Conservation (phyloP, 2,329 filamentous ascomycete species). For the Diaporthe capsici region DNA sequence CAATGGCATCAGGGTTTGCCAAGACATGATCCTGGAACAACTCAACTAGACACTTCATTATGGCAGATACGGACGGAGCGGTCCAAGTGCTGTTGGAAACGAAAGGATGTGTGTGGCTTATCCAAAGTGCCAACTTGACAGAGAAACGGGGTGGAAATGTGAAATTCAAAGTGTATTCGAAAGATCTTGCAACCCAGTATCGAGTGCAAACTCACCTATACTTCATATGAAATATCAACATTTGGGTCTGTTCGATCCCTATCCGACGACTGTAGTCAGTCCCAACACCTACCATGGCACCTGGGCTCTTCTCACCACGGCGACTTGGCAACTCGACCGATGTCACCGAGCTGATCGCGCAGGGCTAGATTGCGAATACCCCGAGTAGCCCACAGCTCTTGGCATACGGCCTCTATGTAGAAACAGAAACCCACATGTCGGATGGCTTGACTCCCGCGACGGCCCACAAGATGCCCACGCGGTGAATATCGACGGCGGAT, state of each 20-base stretch:
- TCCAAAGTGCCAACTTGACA: too few relatives aligned
- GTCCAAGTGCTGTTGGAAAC: background rate
- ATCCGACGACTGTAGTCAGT: background rate
- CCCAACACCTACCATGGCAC: background rate
- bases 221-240: background rate
- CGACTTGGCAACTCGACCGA: background rate
- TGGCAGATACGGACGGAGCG: background rate
- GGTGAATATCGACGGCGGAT: slow-evolving; percentile 27
- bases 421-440: background rate
- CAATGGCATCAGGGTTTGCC: background rate
- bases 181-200: too few relatives aligned
- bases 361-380: background rate
- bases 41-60: slow-evolving; percentile 1
- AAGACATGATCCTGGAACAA: background rate
- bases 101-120: background rate
- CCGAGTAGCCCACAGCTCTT: background rate
- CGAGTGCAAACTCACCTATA: background rate
- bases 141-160: background rate
- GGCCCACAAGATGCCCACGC: background rate
- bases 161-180: background rate
- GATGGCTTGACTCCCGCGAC: background rate
- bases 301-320: background rate
- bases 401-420: background rate
- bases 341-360: background rate
- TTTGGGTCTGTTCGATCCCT: background rate